Base-by-base conservation (phyloP, 2,329 filamentous ascomycete genomes). In the Exserohilum rostratum region DNA sequence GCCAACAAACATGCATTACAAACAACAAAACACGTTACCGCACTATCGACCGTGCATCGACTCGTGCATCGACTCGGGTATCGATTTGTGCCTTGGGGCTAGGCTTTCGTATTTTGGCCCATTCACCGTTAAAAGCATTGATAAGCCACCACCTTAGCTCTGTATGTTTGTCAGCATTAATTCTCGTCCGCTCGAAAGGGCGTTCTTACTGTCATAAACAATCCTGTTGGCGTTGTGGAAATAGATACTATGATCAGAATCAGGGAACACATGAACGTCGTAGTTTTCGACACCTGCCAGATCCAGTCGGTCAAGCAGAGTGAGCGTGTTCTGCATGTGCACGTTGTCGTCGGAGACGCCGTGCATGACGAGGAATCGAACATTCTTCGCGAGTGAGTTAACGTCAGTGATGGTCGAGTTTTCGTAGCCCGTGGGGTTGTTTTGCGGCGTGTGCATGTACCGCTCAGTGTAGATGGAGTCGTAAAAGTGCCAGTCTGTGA, bases 401-500 rank as follows among this genome's bases (percentile, higher is more conserved):
- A 87, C 88, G 69, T 99, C 90, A 55, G 74, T 84, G 69, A 99
- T 87, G 47, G 86, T 86, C 5, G 90, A 86, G 59, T 85, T 86
- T 37, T 87, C 82, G 78, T 98, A 99, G 11, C 95, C 95, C 0
- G 71, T 78, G 0, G 79, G 76, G 71, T 99, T 99, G 69, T 90
- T 82, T 71, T 96, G 87, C 1, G 95, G 95, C 1, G 88, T 96
- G 70, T 93, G 89, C 96, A 99, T 99, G 78, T 98, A 99, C 31
- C 95, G 87, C 77, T 97, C 93, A 0, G 93, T 96, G 79, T 97
- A 97, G 67, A 97, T 88, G 55, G 87, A 90, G 77, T 97, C 85
- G 77, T 99, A 99, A 77, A 90, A 96, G 53, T 90, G 85, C 95
- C 95, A 99, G 76, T 99, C 93, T 0, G 93, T 98, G n/a, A 99